phyloP scores from a whole-genome alignment of 1,139 yeast genomes.

The Maudiozyma humilis region DNA sequence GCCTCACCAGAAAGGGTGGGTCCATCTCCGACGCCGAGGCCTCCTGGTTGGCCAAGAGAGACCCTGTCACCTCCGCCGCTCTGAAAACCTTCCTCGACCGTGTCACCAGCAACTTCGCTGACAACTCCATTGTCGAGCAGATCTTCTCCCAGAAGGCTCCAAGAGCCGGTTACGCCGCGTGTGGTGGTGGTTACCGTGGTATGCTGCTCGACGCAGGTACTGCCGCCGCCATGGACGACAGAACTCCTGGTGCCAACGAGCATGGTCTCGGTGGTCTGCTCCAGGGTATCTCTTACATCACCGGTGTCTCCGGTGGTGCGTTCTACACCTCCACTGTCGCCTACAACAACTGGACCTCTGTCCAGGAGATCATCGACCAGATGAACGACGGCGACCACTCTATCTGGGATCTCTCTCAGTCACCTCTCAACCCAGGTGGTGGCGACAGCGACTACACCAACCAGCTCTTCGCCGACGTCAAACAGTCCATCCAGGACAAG shows the following conservation, averaged over 20 bases:
- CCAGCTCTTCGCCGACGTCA: constrained; percentile 40
- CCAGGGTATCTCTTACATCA: constrained; percentile 62
- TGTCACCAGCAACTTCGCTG: constrained; percentile 34
- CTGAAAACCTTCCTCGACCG: constrained; percentile 48
- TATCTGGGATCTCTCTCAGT: constrained; percentile 63
- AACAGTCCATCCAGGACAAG: constrained; percentile 40
- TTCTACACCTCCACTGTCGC: constrained; percentile 56
- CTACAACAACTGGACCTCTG: constrained; percentile 73
- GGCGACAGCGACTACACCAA: constrained; percentile 50
- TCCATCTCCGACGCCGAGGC: constrained; percentile 8
- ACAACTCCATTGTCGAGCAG: constrained; percentile 33
- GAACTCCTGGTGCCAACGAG: constrained; percentile 51
- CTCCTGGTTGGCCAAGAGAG: constrained; percentile 39
- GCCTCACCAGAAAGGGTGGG: constrained; percentile 30
- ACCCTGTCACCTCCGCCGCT: constrained; percentile 44
- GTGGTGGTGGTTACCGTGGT: constrained; percentile 92
- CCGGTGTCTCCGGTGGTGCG: constrained; percentile 42
- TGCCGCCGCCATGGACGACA: constrained; percentile 68
- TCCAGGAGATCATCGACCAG: constrained; percentile 44
- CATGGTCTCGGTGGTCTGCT: constrained; percentile 71
- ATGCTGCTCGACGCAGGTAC: constrained; percentile 85
- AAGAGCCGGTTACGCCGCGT: constrained; percentile 61
- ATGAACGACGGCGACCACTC: constrained; percentile 33
- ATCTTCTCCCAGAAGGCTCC: constrained; percentile 27
- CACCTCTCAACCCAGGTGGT: constrained; percentile 62